Percentiles rank a stretch among this genome's conserved stretches.
phyloP scores from a whole-genome alignment of 805 yeast species.

The Tetrapisispora namnaoensis region DNA sequence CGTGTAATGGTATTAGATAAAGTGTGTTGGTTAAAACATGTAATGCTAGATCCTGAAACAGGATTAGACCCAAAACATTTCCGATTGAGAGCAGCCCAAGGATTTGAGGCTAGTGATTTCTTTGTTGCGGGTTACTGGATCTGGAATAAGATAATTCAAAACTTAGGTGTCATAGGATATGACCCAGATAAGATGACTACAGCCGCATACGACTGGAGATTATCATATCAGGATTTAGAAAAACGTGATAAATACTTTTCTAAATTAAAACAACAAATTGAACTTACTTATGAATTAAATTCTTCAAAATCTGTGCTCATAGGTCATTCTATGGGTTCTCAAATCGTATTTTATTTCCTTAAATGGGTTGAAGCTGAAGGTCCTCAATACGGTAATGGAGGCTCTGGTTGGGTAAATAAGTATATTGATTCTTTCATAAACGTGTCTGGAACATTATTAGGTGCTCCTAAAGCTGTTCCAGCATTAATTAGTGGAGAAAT shows the following conservation, averaged over 20 bases:
- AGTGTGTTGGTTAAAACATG: conserved; percentile 85
- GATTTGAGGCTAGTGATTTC: conserved; percentile 94
- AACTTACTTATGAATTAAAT: conserved; percentile 39
- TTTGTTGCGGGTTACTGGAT: conserved; percentile 98
- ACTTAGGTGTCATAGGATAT: conserved; percentile 87
- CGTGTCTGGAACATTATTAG: conserved; percentile 81
- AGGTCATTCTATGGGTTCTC: conserved; percentile 97
- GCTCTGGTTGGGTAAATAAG: conserved; percentile 76
- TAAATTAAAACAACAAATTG: conserved; percentile 64
- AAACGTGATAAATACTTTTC: conserved; percentile 78
- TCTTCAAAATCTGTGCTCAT: conserved; percentile 65
- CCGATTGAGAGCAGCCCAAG: conserved; percentile 82
- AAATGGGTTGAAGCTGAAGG: conserved; percentile 97
- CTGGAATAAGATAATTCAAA: conserved; percentile 94
- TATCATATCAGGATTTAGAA: conserved; percentile 82
- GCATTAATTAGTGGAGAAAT: conserved; percentile 95
- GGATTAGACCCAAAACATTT: conserved; percentile 87
- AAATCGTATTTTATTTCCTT: conserved; percentile 75
- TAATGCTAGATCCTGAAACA: conserved; percentile 80
- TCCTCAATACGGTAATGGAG: conserved; percentile 79
- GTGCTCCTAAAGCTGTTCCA: conserved; percentile 90
- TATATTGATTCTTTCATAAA: conserved; percentile 75
- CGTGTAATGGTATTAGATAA: conserved; percentile 87
- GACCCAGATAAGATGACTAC: conserved; percentile 84
- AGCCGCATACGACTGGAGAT: conserved; percentile 95